phyloP scores from a whole-genome alignment of 2,329 filamentous ascomycete species.

The Fusarium nanum region DNA sequence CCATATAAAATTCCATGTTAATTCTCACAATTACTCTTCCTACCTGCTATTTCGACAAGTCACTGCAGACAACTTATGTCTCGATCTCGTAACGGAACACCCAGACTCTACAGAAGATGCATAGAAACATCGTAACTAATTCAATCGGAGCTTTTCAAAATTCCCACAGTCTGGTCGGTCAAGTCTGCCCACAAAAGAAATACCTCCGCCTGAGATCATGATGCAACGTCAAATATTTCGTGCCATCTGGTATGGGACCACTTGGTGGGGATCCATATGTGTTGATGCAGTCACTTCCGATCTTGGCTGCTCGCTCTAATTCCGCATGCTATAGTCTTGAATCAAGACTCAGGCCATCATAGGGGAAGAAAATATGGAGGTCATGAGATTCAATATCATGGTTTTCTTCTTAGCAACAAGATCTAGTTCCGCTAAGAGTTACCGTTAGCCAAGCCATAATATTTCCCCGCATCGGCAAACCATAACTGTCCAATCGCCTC shows the following conservation, averaged over 20 bases:
- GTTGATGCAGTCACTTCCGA: not conserved
- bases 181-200: not conserved
- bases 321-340: not conserved
- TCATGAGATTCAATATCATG: slow-evolving; percentile 5
- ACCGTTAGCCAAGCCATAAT: not conserved
- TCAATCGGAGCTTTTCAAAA: not conserved
- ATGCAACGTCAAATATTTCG: not conserved
- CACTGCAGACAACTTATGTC: not conserved
- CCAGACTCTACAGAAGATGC: not conserved
- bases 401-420: slow-evolving; percentile 5
- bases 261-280: not conserved
- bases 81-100: not conserved
- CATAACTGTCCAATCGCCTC: slow-evolving; percentile 38
- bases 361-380: not conserved
- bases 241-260: not conserved
- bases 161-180: not conserved
- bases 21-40: not conserved
- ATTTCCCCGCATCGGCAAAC: slow-evolving; percentile 10
- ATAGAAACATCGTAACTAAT: not conserved
- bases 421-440: not conserved
- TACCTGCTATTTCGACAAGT: not conserved
- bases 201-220: not conserved
- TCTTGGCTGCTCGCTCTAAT: not conserved
- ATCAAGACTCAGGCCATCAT: not conserved
- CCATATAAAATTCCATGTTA: not conserved